These are phyloP conservation scores for Posidonia australis DNA, from an alignment of 106 monocot genomes.

Conservation along the genomic window DNA sequence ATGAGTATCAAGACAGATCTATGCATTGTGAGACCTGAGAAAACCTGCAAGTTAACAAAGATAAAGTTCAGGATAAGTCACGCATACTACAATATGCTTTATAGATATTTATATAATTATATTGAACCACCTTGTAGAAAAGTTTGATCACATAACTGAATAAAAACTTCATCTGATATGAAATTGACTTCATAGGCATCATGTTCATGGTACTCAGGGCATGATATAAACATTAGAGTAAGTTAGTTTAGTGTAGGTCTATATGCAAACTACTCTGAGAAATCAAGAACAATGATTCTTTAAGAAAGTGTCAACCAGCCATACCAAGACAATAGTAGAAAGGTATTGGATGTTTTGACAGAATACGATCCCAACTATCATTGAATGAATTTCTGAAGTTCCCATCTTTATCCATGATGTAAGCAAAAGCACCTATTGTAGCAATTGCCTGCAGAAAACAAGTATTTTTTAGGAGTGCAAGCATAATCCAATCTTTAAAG, in stretches of 20 bases:
- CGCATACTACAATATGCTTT: too few relatives aligned
- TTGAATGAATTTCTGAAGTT: constrained; percentile 83
- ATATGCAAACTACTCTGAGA: not conserved
- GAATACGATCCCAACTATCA: constrained; percentile 85
- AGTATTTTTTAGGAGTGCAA: not conserved
- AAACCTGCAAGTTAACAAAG: too few relatives aligned
- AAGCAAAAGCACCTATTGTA: constrained; percentile 57
- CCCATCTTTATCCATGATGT: constrained; percentile 72
- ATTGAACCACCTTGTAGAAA: too few relatives aligned
- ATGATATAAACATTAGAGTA: too few relatives aligned
- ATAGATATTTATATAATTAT: too few relatives aligned
- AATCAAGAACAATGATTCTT: not conserved
- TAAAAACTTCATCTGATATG: too few relatives aligned
- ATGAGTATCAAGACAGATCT: too few relatives aligned
- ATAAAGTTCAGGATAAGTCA: too few relatives aligned
- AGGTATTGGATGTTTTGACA: constrained; percentile 92
- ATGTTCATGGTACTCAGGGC: too few relatives aligned
- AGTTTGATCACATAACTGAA: too few relatives aligned
- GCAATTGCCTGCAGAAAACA: constrained; percentile 53
- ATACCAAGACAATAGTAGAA: constrained; percentile 95
- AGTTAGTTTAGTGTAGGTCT: not conserved
- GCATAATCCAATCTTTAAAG: not conserved
- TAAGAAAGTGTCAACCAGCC: not conserved
- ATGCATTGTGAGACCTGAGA: too few relatives aligned
- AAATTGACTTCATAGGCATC: too few relatives aligned